phyloP scores from a whole-genome alignment of 2,329 filamentous ascomycete species.

The Paraconiothyrium sp. region DNA sequence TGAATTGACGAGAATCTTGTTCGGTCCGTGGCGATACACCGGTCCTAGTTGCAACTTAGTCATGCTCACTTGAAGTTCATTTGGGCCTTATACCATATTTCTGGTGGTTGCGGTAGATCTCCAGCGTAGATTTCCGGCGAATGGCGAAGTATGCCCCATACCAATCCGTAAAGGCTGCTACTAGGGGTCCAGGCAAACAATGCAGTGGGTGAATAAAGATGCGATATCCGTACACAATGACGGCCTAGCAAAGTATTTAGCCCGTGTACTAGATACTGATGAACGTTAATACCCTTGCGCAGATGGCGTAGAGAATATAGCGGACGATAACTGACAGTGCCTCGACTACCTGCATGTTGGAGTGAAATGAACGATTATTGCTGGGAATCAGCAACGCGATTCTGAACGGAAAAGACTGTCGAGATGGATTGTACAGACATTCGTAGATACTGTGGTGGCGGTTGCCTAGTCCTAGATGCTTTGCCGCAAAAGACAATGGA shows the following conservation, averaged over 20 bases:
- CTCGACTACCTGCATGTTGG: too few species aligned
- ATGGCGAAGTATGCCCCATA: constrained; percentile 66
- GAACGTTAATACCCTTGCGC: too few species aligned
- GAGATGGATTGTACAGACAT: too few species aligned
- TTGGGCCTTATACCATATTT: constrained; percentile 63
- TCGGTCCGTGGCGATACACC: constrained; percentile 76
- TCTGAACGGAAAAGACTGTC: too few species aligned
- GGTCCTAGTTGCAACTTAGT: constrained; percentile 13
- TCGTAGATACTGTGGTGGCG: too few species aligned
- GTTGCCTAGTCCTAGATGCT: too few species aligned
- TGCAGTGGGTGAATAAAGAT: constrained; percentile 22
- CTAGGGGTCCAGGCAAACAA: constrained; percentile 45
- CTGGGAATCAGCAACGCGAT: too few species aligned
- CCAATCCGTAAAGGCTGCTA: constrained; percentile 27
- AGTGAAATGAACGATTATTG: too few species aligned
- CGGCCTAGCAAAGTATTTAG: neutral
- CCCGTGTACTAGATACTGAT: too few species aligned
- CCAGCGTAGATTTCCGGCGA: constrained; percentile 74
- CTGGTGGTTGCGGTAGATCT: constrained; percentile 66
- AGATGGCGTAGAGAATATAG: too few species aligned
- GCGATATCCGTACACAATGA: constrained; percentile 21
- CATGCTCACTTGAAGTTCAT: neutral
- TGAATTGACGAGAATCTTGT: constrained; percentile 78
- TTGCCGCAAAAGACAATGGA: too few species aligned
- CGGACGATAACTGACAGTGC: too few species aligned